Conservation (phyloP, 1,284 basidiomycete species). For the Ustilago trichophora region DNA sequence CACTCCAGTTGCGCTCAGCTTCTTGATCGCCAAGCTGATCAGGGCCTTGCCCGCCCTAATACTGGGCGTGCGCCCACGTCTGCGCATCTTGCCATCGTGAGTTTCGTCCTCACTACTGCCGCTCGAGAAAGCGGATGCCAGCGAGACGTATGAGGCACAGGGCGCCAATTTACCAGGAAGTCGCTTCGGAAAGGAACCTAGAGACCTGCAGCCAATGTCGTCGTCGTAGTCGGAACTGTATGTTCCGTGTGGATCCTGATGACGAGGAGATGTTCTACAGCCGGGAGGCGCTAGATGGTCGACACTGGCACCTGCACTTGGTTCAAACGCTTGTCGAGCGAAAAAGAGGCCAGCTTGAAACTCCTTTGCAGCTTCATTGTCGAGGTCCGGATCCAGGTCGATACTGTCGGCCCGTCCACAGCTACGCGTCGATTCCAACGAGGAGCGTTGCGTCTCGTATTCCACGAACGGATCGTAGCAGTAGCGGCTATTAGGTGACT, state of each 20-base stretch:
- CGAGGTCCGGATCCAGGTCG: conserved; percentile 7
- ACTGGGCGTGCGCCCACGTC: background rate
- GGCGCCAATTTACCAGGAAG: background rate
- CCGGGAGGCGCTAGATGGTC: background rate
- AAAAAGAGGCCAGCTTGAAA: background rate
- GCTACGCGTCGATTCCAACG: background rate
- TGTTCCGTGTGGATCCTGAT: too few species aligned
- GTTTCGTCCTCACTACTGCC: background rate
- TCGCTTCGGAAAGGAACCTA: too few species aligned
- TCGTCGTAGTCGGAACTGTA: too few species aligned
- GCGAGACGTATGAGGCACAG: background rate
- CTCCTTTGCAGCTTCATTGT: background rate
- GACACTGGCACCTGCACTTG: background rate
- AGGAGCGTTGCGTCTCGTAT: background rate
- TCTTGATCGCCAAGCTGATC: conserved; percentile 2
- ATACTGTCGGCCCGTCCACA: conserved; percentile 24
- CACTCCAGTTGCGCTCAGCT: background rate
- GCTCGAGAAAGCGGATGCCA: background rate
- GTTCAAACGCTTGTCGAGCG: background rate
- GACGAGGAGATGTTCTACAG: background rate
- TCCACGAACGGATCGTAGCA: conserved; percentile 13
- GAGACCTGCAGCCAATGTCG: too few species aligned
- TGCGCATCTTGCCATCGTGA: background rate
- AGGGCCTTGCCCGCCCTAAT: background rate
- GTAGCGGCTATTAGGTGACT: background rate